A percentile compares a stretch with the other conserved stretches of the same genome.
Evolutionary conservation across 768 basidiomycete species (phyloP).

Genomic region (Stropharia rugosoannulata): DNA sequence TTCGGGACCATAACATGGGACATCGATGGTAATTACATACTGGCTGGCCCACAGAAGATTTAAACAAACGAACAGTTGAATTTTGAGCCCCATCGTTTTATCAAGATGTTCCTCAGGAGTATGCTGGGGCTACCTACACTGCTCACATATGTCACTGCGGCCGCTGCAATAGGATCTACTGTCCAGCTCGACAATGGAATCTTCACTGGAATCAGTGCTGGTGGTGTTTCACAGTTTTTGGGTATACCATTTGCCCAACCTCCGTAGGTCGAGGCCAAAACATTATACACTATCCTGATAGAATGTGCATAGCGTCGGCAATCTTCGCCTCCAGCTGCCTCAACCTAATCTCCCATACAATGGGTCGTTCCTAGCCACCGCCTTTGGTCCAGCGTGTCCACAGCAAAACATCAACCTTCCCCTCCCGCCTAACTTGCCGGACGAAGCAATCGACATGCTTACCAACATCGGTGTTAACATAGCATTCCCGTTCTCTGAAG

Average conservation of each 20-base stretch:
- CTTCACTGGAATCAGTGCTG: constrained; percentile 35
- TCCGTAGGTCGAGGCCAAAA: constrained; percentile 34
- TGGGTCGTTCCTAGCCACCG: constrained; percentile 31
- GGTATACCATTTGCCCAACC: constrained; percentile 55
- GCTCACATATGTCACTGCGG: constrained; percentile 13
- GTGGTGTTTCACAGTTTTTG: constrained; percentile 36
- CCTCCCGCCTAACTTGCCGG: constrained; percentile 28
- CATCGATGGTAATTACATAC: too few relatives aligned
- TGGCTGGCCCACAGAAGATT: not conserved
- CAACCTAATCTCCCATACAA: constrained; percentile 34
- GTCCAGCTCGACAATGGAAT: constrained; percentile 42
- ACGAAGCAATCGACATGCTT: constrained; percentile 28
- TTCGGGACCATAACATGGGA: too few relatives aligned
- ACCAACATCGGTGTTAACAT: constrained; percentile 23
- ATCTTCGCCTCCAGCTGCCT: constrained; percentile 39
- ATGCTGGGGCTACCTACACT: constrained; percentile 4
- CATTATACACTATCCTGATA: not conserved
- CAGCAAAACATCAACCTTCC: constrained; percentile 39
- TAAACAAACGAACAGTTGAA: not conserved
- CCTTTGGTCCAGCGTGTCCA: constrained; percentile 42
- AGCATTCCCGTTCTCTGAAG: constrained; percentile 35
- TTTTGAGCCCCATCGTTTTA: not conserved
- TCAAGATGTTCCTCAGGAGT: not conserved
- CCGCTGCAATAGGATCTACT: constrained; percentile 22
- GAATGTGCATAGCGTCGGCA: constrained; percentile 25